phyloP scores from a whole-genome alignment of 192 early-diverging fungal genomes.

The Physocladia obscura region DNA sequence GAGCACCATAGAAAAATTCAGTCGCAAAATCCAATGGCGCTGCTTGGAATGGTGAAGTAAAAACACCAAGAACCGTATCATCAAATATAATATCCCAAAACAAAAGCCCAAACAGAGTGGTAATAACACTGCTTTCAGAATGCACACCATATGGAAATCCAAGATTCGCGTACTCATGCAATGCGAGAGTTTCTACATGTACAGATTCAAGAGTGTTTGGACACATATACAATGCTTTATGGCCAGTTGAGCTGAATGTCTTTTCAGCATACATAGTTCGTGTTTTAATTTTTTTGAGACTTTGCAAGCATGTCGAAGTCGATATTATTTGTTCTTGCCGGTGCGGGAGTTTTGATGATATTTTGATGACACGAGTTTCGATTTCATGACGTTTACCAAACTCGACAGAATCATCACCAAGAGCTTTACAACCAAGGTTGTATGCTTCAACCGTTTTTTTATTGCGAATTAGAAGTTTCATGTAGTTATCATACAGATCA shows the following conservation, averaged over 20 bases:
- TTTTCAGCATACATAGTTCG: slow-evolving; percentile 6
- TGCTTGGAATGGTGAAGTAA: slow-evolving; percentile 46
- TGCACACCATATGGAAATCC: slow-evolving; percentile 43
- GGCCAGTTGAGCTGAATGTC: slow-evolving; percentile 27
- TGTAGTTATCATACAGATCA: slow-evolving; percentile 35
- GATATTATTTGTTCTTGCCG: neutral
- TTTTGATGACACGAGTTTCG: slow-evolving; percentile 14
- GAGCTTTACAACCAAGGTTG: slow-evolving; percentile 25
- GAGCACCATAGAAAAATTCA: slow-evolving; percentile 42
- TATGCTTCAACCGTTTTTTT: slow-evolving; percentile 13
- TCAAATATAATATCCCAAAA: slow-evolving; percentile 48
- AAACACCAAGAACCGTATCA: slow-evolving; percentile 36
- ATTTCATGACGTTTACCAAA: slow-evolving; percentile 8
- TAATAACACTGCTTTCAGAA: slow-evolving; percentile 45
- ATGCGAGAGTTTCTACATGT: slow-evolving; percentile 36
- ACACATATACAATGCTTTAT: slow-evolving; percentile 30
- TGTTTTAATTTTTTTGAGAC: neutral
- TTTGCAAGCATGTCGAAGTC: neutral
- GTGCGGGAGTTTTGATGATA: neutral
- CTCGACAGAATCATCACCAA: slow-evolving; percentile 32
- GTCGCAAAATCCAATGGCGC: slow-evolving; percentile 47
- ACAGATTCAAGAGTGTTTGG: slow-evolving; percentile 3
- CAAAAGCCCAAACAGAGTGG: slow-evolving; percentile 49
- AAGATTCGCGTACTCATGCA: slow-evolving; percentile 22
- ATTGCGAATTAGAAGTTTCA: slow-evolving; percentile 5